phyloP scores from a whole-genome alignment of 2,329 filamentous ascomycete genomes.

The Diplodia sapinea region DNA sequence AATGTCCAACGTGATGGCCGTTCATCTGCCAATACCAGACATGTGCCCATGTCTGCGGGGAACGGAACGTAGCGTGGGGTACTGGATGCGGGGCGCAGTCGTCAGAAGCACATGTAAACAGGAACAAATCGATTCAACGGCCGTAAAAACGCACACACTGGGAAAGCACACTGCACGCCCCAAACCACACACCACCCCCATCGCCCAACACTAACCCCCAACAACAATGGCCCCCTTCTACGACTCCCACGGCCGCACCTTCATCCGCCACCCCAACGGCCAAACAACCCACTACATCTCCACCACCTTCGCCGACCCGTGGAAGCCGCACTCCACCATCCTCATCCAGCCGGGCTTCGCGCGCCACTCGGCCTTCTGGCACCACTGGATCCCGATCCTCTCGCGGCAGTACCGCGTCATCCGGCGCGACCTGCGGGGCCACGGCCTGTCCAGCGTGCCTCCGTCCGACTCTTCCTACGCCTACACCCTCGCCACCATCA shows the following conservation, averaged over 20 bases:
- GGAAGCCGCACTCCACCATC: conserved; percentile 44
- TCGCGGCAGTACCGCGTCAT: conserved; percentile 42
- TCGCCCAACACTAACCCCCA: not conserved
- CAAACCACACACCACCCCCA: too few relatives aligned
- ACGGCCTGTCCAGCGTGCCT: conserved; percentile 43
- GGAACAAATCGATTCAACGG: conserved; percentile 5
- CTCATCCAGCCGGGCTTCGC: conserved; percentile 49
- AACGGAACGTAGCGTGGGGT: not conserved
- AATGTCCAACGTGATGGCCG: not conserved
- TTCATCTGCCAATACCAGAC: not conserved
- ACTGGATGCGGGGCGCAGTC: not conserved
- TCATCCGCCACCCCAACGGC: conserved; percentile 40
- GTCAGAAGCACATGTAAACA: not conserved
- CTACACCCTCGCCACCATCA: conserved; percentile 41
- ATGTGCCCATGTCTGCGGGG: not conserved
- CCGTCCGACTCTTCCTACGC: too few relatives aligned
- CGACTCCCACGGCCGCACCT: conserved; percentile 38
- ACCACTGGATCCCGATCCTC: conserved; percentile 47
- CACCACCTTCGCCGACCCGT: conserved; percentile 41
- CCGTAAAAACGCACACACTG: too few relatives aligned
- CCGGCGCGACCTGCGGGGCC: conserved; percentile 44
- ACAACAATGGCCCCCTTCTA: conserved; percentile 5
- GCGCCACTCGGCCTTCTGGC: conserved; percentile 44
- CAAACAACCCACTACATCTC: conserved; percentile 43
- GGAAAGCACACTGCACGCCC: too few relatives aligned